These are phyloP conservation scores for Fomitopsis palustris DNA, from an alignment of 1,284 basidiomycete species.

Conservation along the genomic window DNA sequence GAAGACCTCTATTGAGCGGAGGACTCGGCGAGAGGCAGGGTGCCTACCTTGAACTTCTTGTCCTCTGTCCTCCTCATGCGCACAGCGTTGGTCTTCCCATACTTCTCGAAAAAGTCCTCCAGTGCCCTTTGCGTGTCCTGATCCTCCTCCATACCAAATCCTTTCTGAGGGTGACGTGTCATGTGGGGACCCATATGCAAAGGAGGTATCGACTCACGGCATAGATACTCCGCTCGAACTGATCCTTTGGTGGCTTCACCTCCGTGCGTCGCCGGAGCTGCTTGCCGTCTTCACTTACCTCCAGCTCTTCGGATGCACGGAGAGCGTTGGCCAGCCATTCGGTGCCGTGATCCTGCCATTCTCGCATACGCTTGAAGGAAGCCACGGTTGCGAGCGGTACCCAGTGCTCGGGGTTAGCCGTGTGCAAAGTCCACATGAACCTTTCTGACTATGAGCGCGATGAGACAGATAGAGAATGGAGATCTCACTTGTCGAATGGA, in stretches of 20 bases:
- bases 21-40: background rate
- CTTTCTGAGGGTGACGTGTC: constrained; percentile 64
- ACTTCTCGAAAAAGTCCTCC: constrained; percentile 82
- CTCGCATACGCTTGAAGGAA: constrained; percentile 96
- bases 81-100: constrained; percentile 82
- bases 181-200: background rate
- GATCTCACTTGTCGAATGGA: constrained; percentile 83
- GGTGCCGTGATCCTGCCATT: constrained; percentile 57
- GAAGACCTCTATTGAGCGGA: background rate
- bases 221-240: constrained; percentile 80
- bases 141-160: constrained; percentile 76
- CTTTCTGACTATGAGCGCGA: constrained; percentile 39
- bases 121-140: constrained; percentile 67
- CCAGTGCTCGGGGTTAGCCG: constrained; percentile 83
- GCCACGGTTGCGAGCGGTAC: constrained; percentile 85
- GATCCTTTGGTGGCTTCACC: constrained; percentile 68
- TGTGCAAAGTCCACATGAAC: constrained; percentile 93
- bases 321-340: constrained; percentile 70
- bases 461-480: background rate
- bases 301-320: constrained; percentile 62
- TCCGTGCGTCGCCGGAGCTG: constrained; percentile 75
- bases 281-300: constrained; percentile 71
- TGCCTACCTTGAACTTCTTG: constrained; percentile 80
- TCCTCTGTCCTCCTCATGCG: constrained; percentile 78
- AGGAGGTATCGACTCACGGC: constrained; percentile 54